Base-by-base conservation (phyloP, 345 rosid species). In the Schrenkiella parvula region DNA sequence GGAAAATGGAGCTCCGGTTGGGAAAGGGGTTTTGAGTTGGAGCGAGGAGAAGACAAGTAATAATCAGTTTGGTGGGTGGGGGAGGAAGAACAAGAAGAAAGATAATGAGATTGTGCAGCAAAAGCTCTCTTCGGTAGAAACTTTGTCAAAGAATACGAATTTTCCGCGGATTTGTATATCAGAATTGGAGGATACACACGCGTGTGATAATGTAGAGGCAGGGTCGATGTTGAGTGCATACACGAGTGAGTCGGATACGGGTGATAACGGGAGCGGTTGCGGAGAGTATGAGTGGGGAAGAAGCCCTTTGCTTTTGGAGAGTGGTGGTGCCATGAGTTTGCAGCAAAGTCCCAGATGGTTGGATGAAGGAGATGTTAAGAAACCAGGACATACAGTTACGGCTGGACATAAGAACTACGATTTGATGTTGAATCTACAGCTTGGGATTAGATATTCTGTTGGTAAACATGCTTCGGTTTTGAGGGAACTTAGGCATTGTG, bases 361-460 rank as follows among this genome's bases (percentile, higher is more conserved):
- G 25, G 78, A 71, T 52, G 79, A 80, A 61, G 82, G 74, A 47
- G 87, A 86, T 69, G 72, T 74, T 26, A 89, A 85, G 82, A 84
- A 82, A 74, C 92, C 84, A 5, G 92, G 96, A 4, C 84, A 80
- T 43, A 79, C 87, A 0, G 85, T 89, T 39, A 81, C 87, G 0
- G 83, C 79, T 18, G 85, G 84, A 37, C 88, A 89, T 57, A 88
- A 84, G 79, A 86, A 84, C 77, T 88, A 85, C 38, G 89, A 86
- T 11, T 72, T 88, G 18, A 84, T 89, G 96, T 83, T 87, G 46
- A 87, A 85, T 72, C 85, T 89, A 54, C 96, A 89, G 54, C 79
- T 87, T 38, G 96, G 96, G 46, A 82, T 89, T 66, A 89, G 96
- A 86, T 85, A 85, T 66, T 85, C 86, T n/a, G 90, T 89, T 44